Conservation (phyloP, 129 eudicot genomes). For the Dittrichia graveolens region DNA sequence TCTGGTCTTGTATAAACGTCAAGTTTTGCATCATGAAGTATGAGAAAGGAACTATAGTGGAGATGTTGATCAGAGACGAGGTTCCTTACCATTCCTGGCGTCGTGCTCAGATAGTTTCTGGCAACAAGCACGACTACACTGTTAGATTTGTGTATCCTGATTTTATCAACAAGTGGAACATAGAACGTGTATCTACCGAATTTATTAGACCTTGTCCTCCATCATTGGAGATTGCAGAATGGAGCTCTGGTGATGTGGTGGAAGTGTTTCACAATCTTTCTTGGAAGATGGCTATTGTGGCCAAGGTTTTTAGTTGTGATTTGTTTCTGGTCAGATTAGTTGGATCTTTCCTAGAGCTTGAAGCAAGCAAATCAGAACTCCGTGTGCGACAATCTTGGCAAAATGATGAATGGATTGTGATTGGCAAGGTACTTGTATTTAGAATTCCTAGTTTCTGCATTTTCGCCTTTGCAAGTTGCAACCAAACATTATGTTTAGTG, state of each 20-base stretch:
- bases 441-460: slow-evolving; percentile 7
- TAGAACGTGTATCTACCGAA: slow-evolving; percentile 54
- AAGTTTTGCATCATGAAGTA: slow-evolving; percentile 47
- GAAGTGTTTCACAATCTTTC: slow-evolving; percentile 70
- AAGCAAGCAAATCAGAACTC: slow-evolving; percentile 41
- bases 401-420: slow-evolving; percentile 57
- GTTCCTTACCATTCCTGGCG: slow-evolving; percentile 66
- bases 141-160: slow-evolving; percentile 52
- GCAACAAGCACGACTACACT: slow-evolving; percentile 48
- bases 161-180: slow-evolving; percentile 24
- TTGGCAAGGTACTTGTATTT: slow-evolving; percentile 60
- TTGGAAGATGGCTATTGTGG: slow-evolving; percentile 70
- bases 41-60: slow-evolving; percentile 59
- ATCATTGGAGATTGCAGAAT: slow-evolving; percentile 37
- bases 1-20: slow-evolving; percentile 17
- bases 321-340: slow-evolving; percentile 59
- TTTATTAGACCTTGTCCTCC: slow-evolving; percentile 78
- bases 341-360: slow-evolving; percentile 52
- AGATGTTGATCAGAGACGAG: slow-evolving; percentile 57
- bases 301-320: slow-evolving; percentile 42
- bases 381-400: slow-evolving; percentile 75
- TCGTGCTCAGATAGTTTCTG: slow-evolving; percentile 54
- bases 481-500: not conserved
- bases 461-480: not conserved
- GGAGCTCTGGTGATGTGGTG: slow-evolving; percentile 65